A percentile compares a stretch with the other conserved stretches of the same genome.
phyloP scores from a whole-genome alignment of 345 rosid species.

The Heritiera fomes region DNA sequence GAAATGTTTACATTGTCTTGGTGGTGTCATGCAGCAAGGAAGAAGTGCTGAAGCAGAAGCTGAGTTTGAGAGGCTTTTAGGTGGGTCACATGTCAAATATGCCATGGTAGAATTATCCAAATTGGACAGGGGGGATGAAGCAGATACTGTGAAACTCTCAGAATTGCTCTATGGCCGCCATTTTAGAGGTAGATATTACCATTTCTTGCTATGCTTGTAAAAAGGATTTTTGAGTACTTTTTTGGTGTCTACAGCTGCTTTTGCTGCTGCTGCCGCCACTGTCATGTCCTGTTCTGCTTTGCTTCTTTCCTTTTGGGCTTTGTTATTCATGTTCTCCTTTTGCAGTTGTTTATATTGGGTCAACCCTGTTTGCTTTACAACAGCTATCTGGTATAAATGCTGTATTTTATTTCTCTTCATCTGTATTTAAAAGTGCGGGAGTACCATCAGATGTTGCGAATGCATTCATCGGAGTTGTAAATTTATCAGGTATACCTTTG shows the following conservation, averaged over 20 bases:
- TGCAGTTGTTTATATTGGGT: constrained; percentile 99
- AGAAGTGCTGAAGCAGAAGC: constrained; percentile 79
- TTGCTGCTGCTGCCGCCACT: constrained; percentile 3
- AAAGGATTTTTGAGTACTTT: constrained; percentile 17
- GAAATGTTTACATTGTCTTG: constrained; percentile 13
- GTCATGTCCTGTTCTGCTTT: constrained; percentile 16
- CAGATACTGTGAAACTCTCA: constrained; percentile 58
- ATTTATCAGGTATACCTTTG: constrained; percentile 60
- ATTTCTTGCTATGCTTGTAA: constrained; percentile 9
- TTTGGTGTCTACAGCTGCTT: constrained; percentile 19
- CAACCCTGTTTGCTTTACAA: constrained; percentile 99
- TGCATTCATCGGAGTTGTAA: constrained; percentile 70
- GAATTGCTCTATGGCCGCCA: constrained; percentile 80
- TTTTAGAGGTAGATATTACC: constrained; percentile 63
- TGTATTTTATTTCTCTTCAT: constrained; percentile 95
- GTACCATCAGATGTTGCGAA: constrained; percentile 83
- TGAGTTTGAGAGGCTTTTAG: constrained; percentile 83
- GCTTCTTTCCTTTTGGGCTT: constrained; percentile 42
- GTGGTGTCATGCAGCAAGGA: constrained; percentile 65
- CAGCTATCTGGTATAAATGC: constrained; percentile 99
- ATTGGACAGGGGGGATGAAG: constrained; percentile 65
- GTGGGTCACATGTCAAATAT: constrained; percentile 72
- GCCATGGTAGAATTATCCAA: constrained; percentile 79
- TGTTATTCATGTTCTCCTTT: constrained; percentile 76
- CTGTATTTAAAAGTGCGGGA: constrained; percentile 94